Evolutionary conservation across 164 flowering plant species (phyloP), one percentile per base, ranked within the genome.

Genomic region (Chloranthus sessilifolius): DNA sequence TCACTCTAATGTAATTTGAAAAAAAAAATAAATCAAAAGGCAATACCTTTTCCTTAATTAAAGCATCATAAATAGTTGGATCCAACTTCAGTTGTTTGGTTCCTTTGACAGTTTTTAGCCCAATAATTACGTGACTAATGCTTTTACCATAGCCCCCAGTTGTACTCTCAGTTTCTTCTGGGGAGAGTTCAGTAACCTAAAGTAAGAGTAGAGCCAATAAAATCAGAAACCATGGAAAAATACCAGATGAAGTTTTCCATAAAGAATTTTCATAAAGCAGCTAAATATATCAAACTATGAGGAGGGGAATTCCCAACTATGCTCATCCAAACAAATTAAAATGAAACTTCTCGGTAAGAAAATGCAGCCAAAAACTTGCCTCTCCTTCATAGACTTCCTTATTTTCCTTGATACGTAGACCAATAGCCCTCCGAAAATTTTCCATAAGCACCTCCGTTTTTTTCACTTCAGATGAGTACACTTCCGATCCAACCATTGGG

Each of bases 361-460:
- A n/a, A n/a, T n/a, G n/a, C n/a, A n/a, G n/a, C n/a, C n/a, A 25
- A 38, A 3, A 15, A 38, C 83, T 76, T 67, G 66, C 99, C 96
- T 94, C 99, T 74, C 99, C 99, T 78, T 94, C 99, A 68, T 82
- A 89, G 58, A 94, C 99, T 61, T 94, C 97, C 66, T 89, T 92
- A 48, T 79, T 86, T 77, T 92, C 99, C 73, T 92, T 92, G 40
- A 92, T 82, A 55, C 99, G 95, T n/a, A 94, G 60, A 36, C 99
- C 97, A 72, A 94, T 94, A 21, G 97, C 91, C 55, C 96, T 68
- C 47, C 99, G 64, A 27, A 94, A 94, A 58, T 89, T 81, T 62
- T 94, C 97, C 99, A 94, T 94, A n/a, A 94, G 66, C 56, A 89
- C 82, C 79, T 85, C 99, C 5, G 99, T 94, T 68, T 94, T 94